Base-by-base conservation (phyloP, 345 rosid genomes). In the Eucalyptus curtisii region DNA sequence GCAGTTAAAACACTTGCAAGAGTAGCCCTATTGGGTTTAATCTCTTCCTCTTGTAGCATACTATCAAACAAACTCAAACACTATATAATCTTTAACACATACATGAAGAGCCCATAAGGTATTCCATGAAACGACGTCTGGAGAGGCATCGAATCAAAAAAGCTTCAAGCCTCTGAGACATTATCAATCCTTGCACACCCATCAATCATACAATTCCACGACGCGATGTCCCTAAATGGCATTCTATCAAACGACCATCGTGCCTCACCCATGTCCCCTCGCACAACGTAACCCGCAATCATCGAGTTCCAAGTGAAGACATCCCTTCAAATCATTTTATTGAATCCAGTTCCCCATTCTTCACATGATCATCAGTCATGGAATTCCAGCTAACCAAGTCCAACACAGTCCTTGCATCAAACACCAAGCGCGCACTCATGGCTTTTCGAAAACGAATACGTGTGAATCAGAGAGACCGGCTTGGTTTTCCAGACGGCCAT, bases 401-500 rank as follows among this genome's bases (percentile, higher is more conserved):
- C 88, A 90, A 89, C 84, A 88, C 86, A 88, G 20, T 86, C 90
- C 93, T 91, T 86, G 48, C 88, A 80, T 94, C 93, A 89, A 95
- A 94, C 90, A 94, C 93, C 89, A 79, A 61, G 61, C 88, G 91
- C 1, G 92, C 94, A 92, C 88, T 91, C 86, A 81, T 47, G 10
- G 92, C 57, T 48, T 88, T 87, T 82, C 93, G 93, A 87, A 90
- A 94, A 89, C 91, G 50, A 49, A 49, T 49, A 49, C 50, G 1
- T 14, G 88, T 95, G 97, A 90, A 97, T 90, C 49, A 96, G 96
- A 16, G 99, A 95, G 31, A 91, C 95, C 49, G 98, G 95, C 90
- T 97, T 96, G 88, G 97, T 96, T 89, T 97, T 96, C 37, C 97
- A 95, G 30, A 96, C 98, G 7, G 97, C 97, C 89, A 95, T 93